Percentiles rank a stretch among this genome's conserved stretches.
Evolutionary conservation across 768 basidiomycete genomes (phyloP).

Genomic region (Amanita subjunquillea): DNA sequence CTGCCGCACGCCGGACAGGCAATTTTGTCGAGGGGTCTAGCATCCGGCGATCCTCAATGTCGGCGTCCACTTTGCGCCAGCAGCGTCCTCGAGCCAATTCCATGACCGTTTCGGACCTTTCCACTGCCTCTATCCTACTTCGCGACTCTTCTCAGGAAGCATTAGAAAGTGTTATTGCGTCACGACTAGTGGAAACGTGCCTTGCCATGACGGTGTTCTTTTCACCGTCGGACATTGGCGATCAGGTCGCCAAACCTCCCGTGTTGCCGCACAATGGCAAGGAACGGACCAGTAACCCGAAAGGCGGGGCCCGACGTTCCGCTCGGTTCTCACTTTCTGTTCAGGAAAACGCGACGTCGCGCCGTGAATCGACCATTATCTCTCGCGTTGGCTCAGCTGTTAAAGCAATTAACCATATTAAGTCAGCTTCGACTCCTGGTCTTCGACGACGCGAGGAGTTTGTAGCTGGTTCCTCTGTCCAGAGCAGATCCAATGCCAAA

Average conservation of each 20-base stretch:
- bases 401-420: conserved; percentile 9
- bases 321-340: conserved; percentile 12
- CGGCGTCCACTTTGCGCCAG: background rate
- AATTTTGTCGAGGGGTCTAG: conserved; percentile 10
- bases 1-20: conserved; percentile 22
- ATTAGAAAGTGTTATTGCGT: conserved; percentile 60
- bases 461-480: conserved; percentile 2
- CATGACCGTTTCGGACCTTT: background rate
- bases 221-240: conserved; percentile 3
- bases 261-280: conserved; percentile 1
- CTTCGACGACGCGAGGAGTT: conserved; percentile 10
- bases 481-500: background rate
- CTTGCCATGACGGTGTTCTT: conserved; percentile 41
- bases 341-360: conserved; percentile 11
- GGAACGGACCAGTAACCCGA: background rate
- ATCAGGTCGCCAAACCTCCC: conserved; percentile 4
- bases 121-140: conserved; percentile 23
- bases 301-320: conserved; percentile 1
- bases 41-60: conserved; percentile 6
- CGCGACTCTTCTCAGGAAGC: conserved; percentile 57
- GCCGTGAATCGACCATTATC: conserved; percentile 13
- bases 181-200: conserved; percentile 73
- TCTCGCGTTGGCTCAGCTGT: conserved; percentile 8
- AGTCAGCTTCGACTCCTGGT: conserved; percentile 17
- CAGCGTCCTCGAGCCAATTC: conserved; percentile 9